Base-by-base conservation (phyloP, 306 rosid species). In the Chamaecrista fasciculata region DNA sequence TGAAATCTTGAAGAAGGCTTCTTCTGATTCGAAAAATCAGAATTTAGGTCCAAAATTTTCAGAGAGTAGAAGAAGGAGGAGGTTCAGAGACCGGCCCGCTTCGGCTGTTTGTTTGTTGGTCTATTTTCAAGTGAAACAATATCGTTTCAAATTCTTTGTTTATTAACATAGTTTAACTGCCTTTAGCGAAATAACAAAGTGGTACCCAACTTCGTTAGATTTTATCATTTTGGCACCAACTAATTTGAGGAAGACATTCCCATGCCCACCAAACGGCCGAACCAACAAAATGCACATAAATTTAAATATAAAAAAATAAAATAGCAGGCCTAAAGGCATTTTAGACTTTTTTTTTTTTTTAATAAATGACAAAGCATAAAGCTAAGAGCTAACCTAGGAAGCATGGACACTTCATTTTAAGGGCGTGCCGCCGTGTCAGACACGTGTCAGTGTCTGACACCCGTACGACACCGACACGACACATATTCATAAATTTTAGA, bases 11-110 rank as follows among this genome's bases (percentile, higher is more conserved):
- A 15, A 15, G 15, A 40, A 42, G 39, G 2, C n/a, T n/a, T n/a
- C n/a, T 49, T 14, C 18, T 42, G 44, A 9, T 11, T 28, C 12
- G 18, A 25, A 48, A 0, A 64, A 29, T 43, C 37, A 69, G 61
- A 68, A 86, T 64, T 82, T 67, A 62, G 82, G 74, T 65, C 80
- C 60, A 76, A 77, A 57, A 76, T 61, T 79, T 79, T 73, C 66
- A 47, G 81, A 66, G 64, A 62, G 69, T 55, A 29, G 51, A 11
- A n/a, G n/a, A n/a, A n/a, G n/a, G 75, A 19, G 58, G 60, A 56
- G 28, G 68, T 39, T 34, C 50, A 40, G 77, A 31, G 40, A 78
- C 25, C 48, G 10, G 5, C 4, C 4, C 4, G 72, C 59, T 20
- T 62, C 2, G 4, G 26, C 39, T 52, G 11, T 69, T 23, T 52